Evolutionary conservation across 148 eudicot genomes (phyloP), one percentile per base, ranked within the genome.

Genomic region (Nyssa sinensis): DNA sequence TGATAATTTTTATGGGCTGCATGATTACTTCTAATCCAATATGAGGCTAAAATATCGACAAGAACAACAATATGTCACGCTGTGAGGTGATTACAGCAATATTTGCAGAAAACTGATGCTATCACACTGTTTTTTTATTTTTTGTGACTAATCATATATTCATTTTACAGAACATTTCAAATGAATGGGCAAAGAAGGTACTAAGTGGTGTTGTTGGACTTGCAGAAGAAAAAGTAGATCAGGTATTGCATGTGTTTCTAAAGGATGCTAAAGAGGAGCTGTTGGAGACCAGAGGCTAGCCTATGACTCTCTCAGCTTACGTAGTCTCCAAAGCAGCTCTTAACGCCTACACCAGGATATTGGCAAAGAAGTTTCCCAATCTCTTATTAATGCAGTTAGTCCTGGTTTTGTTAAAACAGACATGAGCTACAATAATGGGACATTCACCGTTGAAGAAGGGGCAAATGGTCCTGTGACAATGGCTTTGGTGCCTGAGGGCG

Each of bases 141-240:
- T n/a, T n/a, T n/a, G n/a, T n/a, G n/a, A n/a, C n/a, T n/a, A n/a
- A n/a, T n/a, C n/a, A n/a, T n/a, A n/a, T n/a, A n/a, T n/a, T n/a
- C n/a, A n/a, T n/a, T n/a, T 58, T 31, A 34, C 51, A 71, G 74
- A 34, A 11, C 29, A n/a, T 71, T 29, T 28, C 10, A 19, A 71
- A 73, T 24, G 84, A 77, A 23, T 63, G 51, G 70, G 74, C 24
- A 80, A 66, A 77, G 80, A 27, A 47, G 49, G 74, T 44, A 64
- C 74, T 85, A 33, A 11, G 44, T 13, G 25, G 78, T 28, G 62
- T 29, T 0, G 86, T 80, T 19, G 66, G 14, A 71, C 79, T 82
- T 14, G 75, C 84, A 32, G 88, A 85, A 75, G 82, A 80, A 59
- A 65, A 29, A 66, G 19, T 85, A 3, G 82, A 82, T 11, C 77